A percentile compares a stretch with the other conserved stretches of the same genome.
Evolutionary conservation across 2,329 filamentous ascomycete genomes (phyloP).

Genomic region (Fusarium sp.): DNA sequence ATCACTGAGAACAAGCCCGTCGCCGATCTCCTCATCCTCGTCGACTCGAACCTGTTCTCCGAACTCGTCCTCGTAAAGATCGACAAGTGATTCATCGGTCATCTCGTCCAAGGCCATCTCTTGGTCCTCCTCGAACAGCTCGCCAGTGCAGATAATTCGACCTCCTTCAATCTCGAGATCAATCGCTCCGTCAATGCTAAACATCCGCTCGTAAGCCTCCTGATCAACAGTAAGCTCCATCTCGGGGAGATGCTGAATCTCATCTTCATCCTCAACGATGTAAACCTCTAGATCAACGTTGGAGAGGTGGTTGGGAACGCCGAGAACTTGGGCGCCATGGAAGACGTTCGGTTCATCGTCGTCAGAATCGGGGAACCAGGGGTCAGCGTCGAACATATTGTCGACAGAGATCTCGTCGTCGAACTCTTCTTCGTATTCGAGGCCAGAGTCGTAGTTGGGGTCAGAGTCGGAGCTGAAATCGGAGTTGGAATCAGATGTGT

Average conservation of each 20-base stretch:
- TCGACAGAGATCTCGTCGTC: conserved; percentile 28
- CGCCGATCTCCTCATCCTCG: neutral
- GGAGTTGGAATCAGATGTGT: neutral
- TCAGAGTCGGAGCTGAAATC: conserved; percentile 4
- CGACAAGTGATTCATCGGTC: neutral
- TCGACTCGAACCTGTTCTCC: neutral
- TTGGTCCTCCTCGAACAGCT: conserved; percentile 26
- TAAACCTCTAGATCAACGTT: conserved; percentile 48
- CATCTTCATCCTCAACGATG: conserved; percentile 42
- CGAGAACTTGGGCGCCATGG: conserved; percentile 43
- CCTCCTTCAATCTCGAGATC: conserved; percentile 45
- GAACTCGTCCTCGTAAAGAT: neutral
- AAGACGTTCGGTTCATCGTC: conserved; percentile 40
- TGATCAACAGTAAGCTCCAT: conserved; percentile 47
- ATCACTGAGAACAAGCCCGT: neutral
- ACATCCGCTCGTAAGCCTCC: conserved; percentile 42
- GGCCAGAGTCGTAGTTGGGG: neutral
- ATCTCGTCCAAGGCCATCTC: neutral
- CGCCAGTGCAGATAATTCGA: conserved; percentile 32
- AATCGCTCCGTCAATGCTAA: conserved; percentile 34
- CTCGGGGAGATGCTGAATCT: conserved; percentile 42
- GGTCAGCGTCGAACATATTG: conserved; percentile 35
- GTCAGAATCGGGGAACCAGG: conserved; percentile 39
- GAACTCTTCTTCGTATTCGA: neutral
- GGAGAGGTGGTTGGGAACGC: neutral